phyloP scores from a whole-genome alignment of 208 protist species.

The Acanthamoeba triangularis region DNA sequence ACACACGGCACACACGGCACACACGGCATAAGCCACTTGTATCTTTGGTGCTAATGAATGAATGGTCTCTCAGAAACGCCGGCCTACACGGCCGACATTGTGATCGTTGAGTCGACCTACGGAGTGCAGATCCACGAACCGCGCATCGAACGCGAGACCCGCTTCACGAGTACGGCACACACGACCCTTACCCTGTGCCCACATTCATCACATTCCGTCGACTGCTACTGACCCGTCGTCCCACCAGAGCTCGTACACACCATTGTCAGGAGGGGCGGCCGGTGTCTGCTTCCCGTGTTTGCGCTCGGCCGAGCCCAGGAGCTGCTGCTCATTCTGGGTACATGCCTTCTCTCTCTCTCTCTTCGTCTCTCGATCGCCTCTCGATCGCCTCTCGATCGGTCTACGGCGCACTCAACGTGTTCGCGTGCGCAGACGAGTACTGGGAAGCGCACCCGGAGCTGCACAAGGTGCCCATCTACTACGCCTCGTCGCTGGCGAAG shows the following conservation, averaged over 20 bases:
- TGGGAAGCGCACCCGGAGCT: conserved; percentile 98
- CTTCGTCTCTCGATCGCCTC: no score
- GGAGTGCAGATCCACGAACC: conserved; percentile 97
- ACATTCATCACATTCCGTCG: background rate
- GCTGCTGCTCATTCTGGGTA: conserved; percentile 97
- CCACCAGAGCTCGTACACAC: conserved; percentile 35
- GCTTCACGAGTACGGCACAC: conserved; percentile 93
- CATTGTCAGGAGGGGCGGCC: conserved; percentile 96
- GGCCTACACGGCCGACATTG: conserved; percentile 96
- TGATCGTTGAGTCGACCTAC: conserved; percentile 99
- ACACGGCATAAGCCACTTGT: no score
- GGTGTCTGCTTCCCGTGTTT: conserved; percentile 99
- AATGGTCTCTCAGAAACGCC: conserved; percentile 86
- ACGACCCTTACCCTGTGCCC: background rate
- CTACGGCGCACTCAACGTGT: background rate
- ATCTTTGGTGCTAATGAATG: background rate
- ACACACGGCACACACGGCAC: no score
- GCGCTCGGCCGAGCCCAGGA: conserved; percentile 99
- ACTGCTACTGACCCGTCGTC: background rate
- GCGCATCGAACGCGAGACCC: conserved; percentile 96
- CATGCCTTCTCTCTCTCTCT: background rate
- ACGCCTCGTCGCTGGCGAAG: conserved; percentile 98
- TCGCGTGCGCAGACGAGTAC: conserved; percentile 95
- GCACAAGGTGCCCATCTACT: conserved; percentile 99
- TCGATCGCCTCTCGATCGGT: background rate